phyloP scores from a whole-genome alignment of 2,329 filamentous ascomycete genomes.

The Xylariaceae sp. region DNA sequence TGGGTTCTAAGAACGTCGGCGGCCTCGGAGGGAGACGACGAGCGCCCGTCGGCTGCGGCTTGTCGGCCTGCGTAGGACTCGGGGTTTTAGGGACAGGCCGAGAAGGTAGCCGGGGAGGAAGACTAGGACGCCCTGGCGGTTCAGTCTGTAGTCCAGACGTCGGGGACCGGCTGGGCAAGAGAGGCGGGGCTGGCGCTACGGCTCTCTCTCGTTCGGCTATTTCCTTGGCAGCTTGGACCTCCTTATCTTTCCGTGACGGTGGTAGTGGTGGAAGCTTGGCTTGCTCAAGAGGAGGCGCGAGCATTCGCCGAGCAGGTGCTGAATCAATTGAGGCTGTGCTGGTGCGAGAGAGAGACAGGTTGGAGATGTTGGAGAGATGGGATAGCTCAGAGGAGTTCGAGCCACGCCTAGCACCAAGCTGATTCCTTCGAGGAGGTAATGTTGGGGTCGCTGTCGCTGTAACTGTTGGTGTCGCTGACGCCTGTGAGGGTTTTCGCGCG shows the following conservation, averaged over 20 bases:
- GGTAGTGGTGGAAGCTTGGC: slow-evolving; percentile 55
- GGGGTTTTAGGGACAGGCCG: slow-evolving; percentile 38
- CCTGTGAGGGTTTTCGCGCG: slow-evolving; percentile 27
- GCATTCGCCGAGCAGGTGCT: slow-evolving; percentile 37
- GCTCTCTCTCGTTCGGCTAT: slow-evolving; percentile 31
- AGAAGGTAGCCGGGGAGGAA: slow-evolving; percentile 49
- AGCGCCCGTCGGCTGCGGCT: slow-evolving; percentile 27
- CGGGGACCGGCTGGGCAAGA: slow-evolving; percentile 25
- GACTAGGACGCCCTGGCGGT: slow-evolving; percentile 35
- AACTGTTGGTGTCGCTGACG: slow-evolving; percentile 36
- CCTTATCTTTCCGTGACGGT: slow-evolving; percentile 49
- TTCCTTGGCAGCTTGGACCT: slow-evolving; percentile 40
- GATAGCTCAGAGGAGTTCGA: slow-evolving; percentile 57
- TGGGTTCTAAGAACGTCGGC: slow-evolving; percentile 30
- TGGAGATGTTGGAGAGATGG: slow-evolving; percentile 49
- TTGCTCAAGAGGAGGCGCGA: slow-evolving; percentile 53
- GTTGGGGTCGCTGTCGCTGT: slow-evolving; percentile 38
- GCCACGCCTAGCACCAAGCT: slow-evolving; percentile 42
- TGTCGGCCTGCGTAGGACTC: slow-evolving; percentile 23
- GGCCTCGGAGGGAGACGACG: slow-evolving; percentile 39
- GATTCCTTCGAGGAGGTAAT: slow-evolving; percentile 44
- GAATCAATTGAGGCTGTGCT: slow-evolving; percentile 43
- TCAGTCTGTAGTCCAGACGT: slow-evolving; percentile 34
- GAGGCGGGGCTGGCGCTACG: slow-evolving; percentile 30
- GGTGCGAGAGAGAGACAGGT: slow-evolving; percentile 47